Percentiles rank a stretch among this genome's conserved stretches.
These are phyloP conservation scores for Rhizopogon roseolus DNA, from an alignment of 768 basidiomycete genomes.

Conservation along the genomic window DNA sequence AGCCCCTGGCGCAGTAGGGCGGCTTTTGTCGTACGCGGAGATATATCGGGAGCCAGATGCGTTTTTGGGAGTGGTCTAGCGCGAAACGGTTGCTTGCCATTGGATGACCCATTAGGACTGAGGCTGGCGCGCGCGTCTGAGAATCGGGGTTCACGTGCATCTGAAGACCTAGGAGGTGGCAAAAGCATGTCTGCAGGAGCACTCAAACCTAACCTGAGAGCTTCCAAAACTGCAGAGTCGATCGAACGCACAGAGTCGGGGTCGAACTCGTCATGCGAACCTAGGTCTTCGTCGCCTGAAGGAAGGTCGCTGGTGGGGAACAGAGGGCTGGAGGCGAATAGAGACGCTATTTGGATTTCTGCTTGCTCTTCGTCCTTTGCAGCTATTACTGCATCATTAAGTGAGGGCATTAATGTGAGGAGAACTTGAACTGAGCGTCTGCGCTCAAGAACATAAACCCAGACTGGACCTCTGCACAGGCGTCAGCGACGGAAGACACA, in stretches of 20 bases:
- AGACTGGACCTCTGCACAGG: slow-evolving; percentile 67
- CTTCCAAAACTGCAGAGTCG: slow-evolving; percentile 44
- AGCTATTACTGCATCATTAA: slow-evolving; percentile 60
- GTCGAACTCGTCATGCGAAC: slow-evolving; percentile 30
- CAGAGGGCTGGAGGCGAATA: slow-evolving; percentile 81
- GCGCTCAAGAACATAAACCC: slow-evolving; percentile 87
- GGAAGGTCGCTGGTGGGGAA: slow-evolving; percentile 69
- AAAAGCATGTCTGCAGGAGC: slow-evolving; percentile 38
- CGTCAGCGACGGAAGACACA: slow-evolving; percentile 1
- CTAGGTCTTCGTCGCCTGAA: slow-evolving; percentile 26
- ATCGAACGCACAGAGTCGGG: slow-evolving; percentile 35
- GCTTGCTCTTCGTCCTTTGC: slow-evolving; percentile 63
- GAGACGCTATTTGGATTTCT: slow-evolving; percentile 70
- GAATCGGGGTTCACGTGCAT: slow-evolving; percentile 16
- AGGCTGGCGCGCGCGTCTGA: slow-evolving; percentile 23
- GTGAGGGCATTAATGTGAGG: slow-evolving; percentile 65
- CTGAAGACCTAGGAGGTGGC: slow-evolving; percentile 24
- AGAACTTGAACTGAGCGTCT: slow-evolving; percentile 78
- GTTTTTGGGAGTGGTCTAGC: slow-evolving; percentile 68
- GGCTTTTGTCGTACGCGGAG: slow-evolving; percentile 72
- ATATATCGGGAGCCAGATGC: slow-evolving; percentile 58
- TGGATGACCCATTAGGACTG: slow-evolving; percentile 29
- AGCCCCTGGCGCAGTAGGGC: slow-evolving; percentile 69
- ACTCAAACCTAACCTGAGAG: slow-evolving; percentile 35
- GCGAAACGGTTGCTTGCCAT: slow-evolving; percentile 51